Base-by-base conservation (phyloP, 805 yeast species). In the Wickerhamiella galacta region DNA sequence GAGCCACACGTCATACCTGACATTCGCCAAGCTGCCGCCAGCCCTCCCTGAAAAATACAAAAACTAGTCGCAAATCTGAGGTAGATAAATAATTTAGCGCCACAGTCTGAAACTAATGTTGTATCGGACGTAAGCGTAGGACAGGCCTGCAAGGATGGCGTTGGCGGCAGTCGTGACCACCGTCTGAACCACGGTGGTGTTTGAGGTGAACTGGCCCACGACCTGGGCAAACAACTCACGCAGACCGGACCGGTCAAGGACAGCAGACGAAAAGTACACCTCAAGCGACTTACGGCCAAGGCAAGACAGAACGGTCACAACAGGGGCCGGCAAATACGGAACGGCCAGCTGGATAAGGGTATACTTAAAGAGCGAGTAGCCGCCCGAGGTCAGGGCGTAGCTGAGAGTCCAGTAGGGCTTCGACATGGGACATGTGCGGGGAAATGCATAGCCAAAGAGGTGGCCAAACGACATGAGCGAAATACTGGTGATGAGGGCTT, bases 1-100 rank as follows among this genome's bases (percentile, higher is more conserved):
- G 57, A 75, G 83, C 5, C 99, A 90, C 47, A 90, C 99, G 0
- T 81, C 95, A 0, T 90, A 82, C 51, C 58, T 90, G 47, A 81
- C 95, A 2, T 90, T 90, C 65, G 99, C 98, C 16, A 64, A 62
- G 22, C 44, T 56, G 17, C 60, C 63, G 4, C 61, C 64, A 1
- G 34, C 35, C 2, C 27, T 33, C 27, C 38, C 35, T 6, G 36
- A 25, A 4, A 37, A 32, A 30, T 36, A 36, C 14, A 6, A 12
- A 5, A n/a, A 12, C 4, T 5, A 9, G 22, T 7, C 22, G 10
- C n/a, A 9, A 10, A 10, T 24, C 14, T 12, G 6, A 10, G 10
- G 26, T 10, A 15, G 6, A 15, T 7, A 5, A n/a, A 28, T 6
- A 28, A 11, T 12, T 20, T 12, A 16, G 5, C n/a, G 9, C 12